These are phyloP conservation scores for Cutaneotrichosporon mucoides DNA, from an alignment of 1,284 basidiomycete species.

Conservation along the genomic window DNA sequence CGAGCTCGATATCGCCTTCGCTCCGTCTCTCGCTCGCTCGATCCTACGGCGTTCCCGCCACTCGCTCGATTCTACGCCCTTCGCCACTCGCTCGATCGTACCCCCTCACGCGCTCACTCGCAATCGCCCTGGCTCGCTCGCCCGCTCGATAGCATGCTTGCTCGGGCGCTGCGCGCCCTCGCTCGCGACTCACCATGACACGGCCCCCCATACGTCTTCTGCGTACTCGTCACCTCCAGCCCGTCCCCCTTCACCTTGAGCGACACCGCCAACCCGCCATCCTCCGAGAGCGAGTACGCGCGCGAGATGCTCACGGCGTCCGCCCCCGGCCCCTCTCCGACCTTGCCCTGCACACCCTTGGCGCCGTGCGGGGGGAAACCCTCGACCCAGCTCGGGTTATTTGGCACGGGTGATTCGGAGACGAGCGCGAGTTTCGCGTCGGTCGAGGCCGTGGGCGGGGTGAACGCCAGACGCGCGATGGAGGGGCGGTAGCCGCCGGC, in stretches of 20 bases:
- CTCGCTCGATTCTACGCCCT: too few relatives aligned
- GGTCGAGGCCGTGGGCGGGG: slow-evolving; percentile 13
- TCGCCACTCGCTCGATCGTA: too few relatives aligned
- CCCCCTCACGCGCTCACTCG: too few relatives aligned
- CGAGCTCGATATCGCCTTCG: too few relatives aligned
- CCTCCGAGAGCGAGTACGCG: slow-evolving; percentile 36
- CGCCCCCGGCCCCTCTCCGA: too few relatives aligned
- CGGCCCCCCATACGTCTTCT: slow-evolving; percentile 31
- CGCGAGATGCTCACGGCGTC: slow-evolving; percentile 11
- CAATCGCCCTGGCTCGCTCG: too few relatives aligned
- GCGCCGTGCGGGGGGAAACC: slow-evolving; percentile 1
- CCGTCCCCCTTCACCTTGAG: slow-evolving; percentile 28
- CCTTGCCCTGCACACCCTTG: too few relatives aligned
- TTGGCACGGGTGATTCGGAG: slow-evolving; percentile 7
- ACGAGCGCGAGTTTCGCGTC: not conserved
- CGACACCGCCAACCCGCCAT: slow-evolving; percentile 27
- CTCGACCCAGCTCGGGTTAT: slow-evolving; percentile 39
- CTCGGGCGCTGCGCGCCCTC: not conserved
- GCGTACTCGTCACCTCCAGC: slow-evolving; percentile 30
- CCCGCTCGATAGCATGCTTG: too few relatives aligned
- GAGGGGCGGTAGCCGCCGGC: slow-evolving; percentile 37
- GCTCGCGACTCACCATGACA: slow-evolving; percentile 35
- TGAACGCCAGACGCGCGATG: slow-evolving; percentile 33
- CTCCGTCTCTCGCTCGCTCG: too few relatives aligned
- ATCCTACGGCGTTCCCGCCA: too few relatives aligned